Evolutionary conservation across 129 eudicot genomes (phyloP).

Genomic region (Pseudognaphalium luteoalbum): DNA sequence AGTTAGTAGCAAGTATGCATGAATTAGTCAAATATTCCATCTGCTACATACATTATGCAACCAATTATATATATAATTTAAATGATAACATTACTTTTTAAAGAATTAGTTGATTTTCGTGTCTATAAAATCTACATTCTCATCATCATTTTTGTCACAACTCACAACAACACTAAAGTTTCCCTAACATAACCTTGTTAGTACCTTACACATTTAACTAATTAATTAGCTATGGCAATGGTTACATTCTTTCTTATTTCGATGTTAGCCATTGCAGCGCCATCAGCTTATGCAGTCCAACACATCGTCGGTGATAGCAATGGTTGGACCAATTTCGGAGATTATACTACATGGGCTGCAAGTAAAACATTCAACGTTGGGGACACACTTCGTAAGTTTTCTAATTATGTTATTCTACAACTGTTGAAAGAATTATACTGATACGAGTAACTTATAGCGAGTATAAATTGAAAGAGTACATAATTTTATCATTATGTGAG

Average conservation of each 20-base stretch:
- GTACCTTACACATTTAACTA: not conserved
- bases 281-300: conserved; percentile 30
- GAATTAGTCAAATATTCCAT: conserved; percentile 41
- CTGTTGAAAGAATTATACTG: no score
- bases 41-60: conserved; percentile 31
- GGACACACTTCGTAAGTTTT: conserved; percentile 41
- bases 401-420: not conserved
- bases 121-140: conserved; percentile 29
- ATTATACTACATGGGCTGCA: conserved; percentile 43
- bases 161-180: conserved; percentile 14
- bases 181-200: not conserved
- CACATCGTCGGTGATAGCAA: conserved; percentile 37
- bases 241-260: conserved; percentile 14
- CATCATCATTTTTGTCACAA: conserved; percentile 20
- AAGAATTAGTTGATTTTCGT: not conserved
- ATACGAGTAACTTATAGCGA: no score
- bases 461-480: not conserved
- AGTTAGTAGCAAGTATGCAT: conserved; percentile 37
- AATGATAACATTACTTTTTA: not conserved
- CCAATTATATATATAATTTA: not conserved
- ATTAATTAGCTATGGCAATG: conserved; percentile 15
- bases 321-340: conserved; percentile 39
- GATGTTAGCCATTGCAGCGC: conserved; percentile 12
- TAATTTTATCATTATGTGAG: not conserved
- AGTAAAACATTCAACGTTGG: conserved; percentile 38